A percentile compares a stretch with the other conserved stretches of the same genome.
Conservation (phyloP, 805 yeast species). For the Teunomyces panamensis region DNA sequence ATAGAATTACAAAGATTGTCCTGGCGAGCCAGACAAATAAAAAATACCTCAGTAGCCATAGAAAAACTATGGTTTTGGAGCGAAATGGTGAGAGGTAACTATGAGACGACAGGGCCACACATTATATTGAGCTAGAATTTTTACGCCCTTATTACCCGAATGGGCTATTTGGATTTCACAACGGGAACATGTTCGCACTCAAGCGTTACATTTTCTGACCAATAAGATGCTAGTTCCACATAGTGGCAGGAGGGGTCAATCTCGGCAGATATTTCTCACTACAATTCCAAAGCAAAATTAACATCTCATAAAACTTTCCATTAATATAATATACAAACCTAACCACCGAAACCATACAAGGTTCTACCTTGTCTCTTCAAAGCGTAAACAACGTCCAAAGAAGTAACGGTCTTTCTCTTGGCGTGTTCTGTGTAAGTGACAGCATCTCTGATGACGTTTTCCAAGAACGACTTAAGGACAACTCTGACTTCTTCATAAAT, state of each 20-base stretch:
- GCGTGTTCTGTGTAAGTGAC: constrained; percentile 99
- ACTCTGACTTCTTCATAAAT: constrained; percentile 99
- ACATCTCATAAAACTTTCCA: constrained; percentile 2
- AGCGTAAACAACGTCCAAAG: constrained; percentile 97
- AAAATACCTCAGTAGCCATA: background rate
- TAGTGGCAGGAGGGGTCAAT: background rate
- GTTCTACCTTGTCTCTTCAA: constrained; percentile 99
- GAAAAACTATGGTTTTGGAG: background rate
- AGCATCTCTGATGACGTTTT: constrained; percentile 97
- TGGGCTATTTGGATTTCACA: background rate
- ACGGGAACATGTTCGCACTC: background rate
- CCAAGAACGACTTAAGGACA: constrained; percentile 92
- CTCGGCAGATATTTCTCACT: background rate
- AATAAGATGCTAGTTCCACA: background rate
- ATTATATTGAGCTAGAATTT: background rate
- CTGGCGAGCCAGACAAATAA: background rate
- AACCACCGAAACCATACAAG: constrained; percentile 99
- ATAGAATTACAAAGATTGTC: background rate
- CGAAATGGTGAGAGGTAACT: background rate
- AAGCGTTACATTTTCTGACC: background rate
- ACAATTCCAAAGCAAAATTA: background rate
- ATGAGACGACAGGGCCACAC: no score
- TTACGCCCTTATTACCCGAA: background rate
- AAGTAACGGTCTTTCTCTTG: constrained; percentile 99
- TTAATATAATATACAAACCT: constrained; percentile 26